These are phyloP conservation scores for Suhomyces sp. DNA, from an alignment of 805 yeast genomes.

Conservation along the genomic window DNA sequence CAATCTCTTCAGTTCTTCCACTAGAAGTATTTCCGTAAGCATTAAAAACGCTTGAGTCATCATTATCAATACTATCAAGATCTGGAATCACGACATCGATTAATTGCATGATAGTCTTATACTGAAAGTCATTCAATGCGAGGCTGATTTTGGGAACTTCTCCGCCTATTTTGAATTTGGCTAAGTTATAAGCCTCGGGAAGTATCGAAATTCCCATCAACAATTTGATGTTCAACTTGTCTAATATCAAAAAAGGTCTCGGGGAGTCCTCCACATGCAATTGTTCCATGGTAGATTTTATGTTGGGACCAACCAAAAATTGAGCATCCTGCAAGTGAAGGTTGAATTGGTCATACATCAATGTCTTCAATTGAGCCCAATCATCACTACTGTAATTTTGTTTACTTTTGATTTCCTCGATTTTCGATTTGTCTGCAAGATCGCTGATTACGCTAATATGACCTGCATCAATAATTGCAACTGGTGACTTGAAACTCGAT, in stretches of 20 bases:
- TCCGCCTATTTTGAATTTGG: conserved; percentile 72
- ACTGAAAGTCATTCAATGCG: conserved; percentile 82
- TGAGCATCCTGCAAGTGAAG: conserved; percentile 82
- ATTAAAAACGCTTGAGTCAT: conserved; percentile 32
- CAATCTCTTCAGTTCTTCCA: conserved; percentile 21
- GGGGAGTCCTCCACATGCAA: conserved; percentile 45
- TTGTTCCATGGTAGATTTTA: conserved; percentile 73
- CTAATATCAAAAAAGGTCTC: conserved; percentile 63
- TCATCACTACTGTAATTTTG: conserved; percentile 59
- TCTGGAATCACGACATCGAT: conserved; percentile 67
- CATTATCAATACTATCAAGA: conserved; percentile 32
- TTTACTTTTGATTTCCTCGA: conserved; percentile 67
- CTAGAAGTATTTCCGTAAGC: conserved; percentile 24
- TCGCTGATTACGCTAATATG: conserved; percentile 83
- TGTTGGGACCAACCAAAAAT: conserved; percentile 78
- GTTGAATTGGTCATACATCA: conserved; percentile 88
- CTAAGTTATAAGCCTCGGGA: conserved; percentile 72
- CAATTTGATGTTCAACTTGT: conserved; percentile 70
- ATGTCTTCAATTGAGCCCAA: conserved; percentile 68
- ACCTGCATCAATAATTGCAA: conserved; percentile 93
- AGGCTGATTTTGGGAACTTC: conserved; percentile 70
- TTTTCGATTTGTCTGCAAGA: conserved; percentile 64
- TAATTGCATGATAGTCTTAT: conserved; percentile 79
- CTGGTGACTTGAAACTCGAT: conserved; percentile 75
- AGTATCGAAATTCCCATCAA: conserved; percentile 79